These are phyloP conservation scores for Thermothielavioides terrestris DNA, from an alignment of 495 filamentous ascomycete genomes.

Conservation along the genomic window DNA sequence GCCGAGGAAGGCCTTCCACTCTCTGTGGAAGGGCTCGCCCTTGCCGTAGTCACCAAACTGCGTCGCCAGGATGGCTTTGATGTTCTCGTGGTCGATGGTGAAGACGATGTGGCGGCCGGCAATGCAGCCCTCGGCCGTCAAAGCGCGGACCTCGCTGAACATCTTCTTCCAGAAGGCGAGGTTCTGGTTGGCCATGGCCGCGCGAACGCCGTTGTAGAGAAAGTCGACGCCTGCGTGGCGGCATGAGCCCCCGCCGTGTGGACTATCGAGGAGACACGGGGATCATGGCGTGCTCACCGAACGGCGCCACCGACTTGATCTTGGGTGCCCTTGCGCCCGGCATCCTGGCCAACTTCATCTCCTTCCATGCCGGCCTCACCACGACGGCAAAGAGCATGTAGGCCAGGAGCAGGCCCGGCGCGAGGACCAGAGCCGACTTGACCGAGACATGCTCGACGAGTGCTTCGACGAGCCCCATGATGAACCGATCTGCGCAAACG, in stretches of 20 bases:
- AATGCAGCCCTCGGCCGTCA: slow-evolving; percentile 53
- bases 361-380: slow-evolving; percentile 19
- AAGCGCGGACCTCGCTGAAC: slow-evolving; percentile 31
- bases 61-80: slow-evolving; percentile 75
- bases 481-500: neutral
- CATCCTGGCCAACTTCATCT: slow-evolving; percentile 30
- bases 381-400: slow-evolving; percentile 22
- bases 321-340: slow-evolving; percentile 28
- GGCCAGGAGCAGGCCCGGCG: slow-evolving; percentile 22
- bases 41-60: slow-evolving; percentile 71
- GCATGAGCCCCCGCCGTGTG: neutral
- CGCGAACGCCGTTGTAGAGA: slow-evolving; percentile 43
- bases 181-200: slow-evolving; percentile 44
- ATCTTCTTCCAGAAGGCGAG: slow-evolving; percentile 51
- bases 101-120: slow-evolving; percentile 51
- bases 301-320: slow-evolving; percentile 21
- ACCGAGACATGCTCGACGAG: slow-evolving; percentile 30
- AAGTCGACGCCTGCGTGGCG: slow-evolving; percentile 50
- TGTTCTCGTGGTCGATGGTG: slow-evolving; percentile 71
- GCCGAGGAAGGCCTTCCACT: slow-evolving; percentile 67
- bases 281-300: slow-evolving; percentile 15
- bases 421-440: slow-evolving; percentile 21
- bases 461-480: slow-evolving; percentile 37
- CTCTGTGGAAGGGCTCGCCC: slow-evolving; percentile 56
- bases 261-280: neutral